phyloP scores from a whole-genome alignment of 805 yeast species.

The Wickerhamiella hasegawae region DNA sequence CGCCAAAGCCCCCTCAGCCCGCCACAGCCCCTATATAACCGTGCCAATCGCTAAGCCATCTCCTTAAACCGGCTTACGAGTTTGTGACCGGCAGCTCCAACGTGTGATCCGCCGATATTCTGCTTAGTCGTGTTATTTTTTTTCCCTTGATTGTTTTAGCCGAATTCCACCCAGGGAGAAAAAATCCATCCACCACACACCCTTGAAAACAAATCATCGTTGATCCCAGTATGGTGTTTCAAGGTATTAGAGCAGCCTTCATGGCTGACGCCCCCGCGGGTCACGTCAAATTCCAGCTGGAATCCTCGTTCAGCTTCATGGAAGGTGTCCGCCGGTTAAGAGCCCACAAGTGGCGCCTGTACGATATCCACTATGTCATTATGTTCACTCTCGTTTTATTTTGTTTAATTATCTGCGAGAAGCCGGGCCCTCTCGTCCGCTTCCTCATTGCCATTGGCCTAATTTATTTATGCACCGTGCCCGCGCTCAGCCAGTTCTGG shows the following conservation, averaged over 20 bases:
- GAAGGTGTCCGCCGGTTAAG: conserved; percentile 20
- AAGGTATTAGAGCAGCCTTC: conserved; percentile 8
- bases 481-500: conserved; percentile 72
- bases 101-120: too few species aligned
- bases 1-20: too few species aligned
- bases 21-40: too few species aligned
- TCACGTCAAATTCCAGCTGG: conserved; percentile 17
- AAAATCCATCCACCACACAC: too few species aligned
- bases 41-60: too few species aligned
- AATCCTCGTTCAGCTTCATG: conserved; percentile 21
- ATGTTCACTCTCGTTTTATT: conserved; percentile 34
- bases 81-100: too few species aligned
- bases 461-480: conserved; percentile 38
- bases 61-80: too few species aligned
- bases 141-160: too few species aligned
- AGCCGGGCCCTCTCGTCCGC: conserved; percentile 19
- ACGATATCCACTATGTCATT: conserved; percentile 36
- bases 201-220: too few species aligned
- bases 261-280: conserved; percentile 25
- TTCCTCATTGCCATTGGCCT: conserved; percentile 27
- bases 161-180: too few species aligned
- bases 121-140: too few species aligned
- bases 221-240: not conserved
- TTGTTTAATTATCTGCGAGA: conserved; percentile 25
- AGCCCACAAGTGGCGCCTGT: conserved; percentile 19